A percentile compares a stretch with the other conserved stretches of the same genome.
Evolutionary conservation across 1,284 basidiomycete genomes (phyloP).

Genomic region (Puccinia novopanici): DNA sequence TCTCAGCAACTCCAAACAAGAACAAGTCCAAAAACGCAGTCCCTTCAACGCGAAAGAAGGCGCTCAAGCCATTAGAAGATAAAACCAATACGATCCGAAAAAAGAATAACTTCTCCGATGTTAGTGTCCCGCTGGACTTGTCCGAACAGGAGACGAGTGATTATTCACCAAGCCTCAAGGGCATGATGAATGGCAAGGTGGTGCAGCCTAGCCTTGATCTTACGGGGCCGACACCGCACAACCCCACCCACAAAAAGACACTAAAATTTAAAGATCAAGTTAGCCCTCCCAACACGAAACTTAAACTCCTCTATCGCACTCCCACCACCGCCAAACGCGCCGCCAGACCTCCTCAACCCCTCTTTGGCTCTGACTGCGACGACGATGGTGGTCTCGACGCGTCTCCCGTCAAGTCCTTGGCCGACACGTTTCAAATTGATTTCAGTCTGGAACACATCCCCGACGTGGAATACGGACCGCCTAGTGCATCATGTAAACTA

Average conservation of each 20-base stretch:
- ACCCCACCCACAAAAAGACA: neutral
- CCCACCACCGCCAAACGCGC: constrained; percentile 13
- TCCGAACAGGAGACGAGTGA: neutral
- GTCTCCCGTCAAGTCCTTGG: neutral
- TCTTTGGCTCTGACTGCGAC: neutral
- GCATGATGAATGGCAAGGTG: neutral
- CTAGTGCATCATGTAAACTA: neutral
- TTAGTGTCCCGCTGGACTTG: neutral
- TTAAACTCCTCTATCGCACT: neutral
- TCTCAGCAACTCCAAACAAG: constrained; percentile 19
- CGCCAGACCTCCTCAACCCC: neutral
- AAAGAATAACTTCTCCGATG: neutral
- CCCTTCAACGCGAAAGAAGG: constrained; percentile 11
- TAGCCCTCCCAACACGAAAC: neutral
- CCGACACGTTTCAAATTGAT: neutral
- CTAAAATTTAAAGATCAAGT: neutral
- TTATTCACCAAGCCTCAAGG: neutral
- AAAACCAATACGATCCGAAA: constrained; percentile 14
- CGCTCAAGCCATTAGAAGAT: neutral
- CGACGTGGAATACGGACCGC: constrained; percentile 6
- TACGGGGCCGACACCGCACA: neutral
- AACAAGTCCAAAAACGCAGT: neutral
- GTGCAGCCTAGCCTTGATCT: neutral
- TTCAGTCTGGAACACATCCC: neutral
- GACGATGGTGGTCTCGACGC: neutral